These are phyloP conservation scores for Botrytis elliptica DNA, from an alignment of 2,329 filamentous ascomycete genomes.

Conservation along the genomic window DNA sequence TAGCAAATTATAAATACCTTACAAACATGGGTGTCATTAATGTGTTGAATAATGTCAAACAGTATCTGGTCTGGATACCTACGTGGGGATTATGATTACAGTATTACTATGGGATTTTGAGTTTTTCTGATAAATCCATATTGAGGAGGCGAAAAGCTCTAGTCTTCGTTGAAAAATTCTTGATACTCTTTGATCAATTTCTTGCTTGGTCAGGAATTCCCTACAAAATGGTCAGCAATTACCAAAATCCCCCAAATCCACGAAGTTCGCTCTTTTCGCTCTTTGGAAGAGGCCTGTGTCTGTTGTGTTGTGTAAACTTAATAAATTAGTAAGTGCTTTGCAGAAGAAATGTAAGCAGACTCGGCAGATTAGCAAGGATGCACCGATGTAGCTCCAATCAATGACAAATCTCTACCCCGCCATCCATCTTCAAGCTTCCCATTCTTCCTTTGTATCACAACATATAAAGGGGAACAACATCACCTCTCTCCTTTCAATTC, in stretches of 20 bases:
- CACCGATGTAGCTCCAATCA: neutral
- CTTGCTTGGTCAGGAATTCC: no score
- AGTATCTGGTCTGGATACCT: neutral
- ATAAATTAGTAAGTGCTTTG: constrained; percentile 20
- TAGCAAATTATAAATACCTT: constrained; percentile 7
- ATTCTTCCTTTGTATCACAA: constrained; percentile 8
- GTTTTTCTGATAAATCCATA: neutral
- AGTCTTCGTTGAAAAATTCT: no score
- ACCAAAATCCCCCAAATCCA: no score
- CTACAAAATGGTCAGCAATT: no score
- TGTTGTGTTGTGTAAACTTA: constrained; percentile 12
- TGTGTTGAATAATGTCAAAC: neutral
- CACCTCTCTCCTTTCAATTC: neutral
- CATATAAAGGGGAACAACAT: neutral
- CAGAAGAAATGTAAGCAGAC: constrained; percentile 11
- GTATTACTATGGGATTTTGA: neutral
- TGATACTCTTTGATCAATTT: no score
- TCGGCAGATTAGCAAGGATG: constrained; percentile 2
- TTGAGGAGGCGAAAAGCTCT: neutral
- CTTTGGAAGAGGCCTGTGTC: no score
- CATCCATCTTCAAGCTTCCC: constrained; percentile 8
- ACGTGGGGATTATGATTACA: neutral
- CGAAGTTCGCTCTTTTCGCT: no score
- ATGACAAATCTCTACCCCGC: constrained; percentile 22
- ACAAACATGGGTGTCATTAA: neutral